These are phyloP conservation scores for Coemansia erecta DNA, from an alignment of 192 early-diverging fungal species.

Conservation along the genomic window DNA sequence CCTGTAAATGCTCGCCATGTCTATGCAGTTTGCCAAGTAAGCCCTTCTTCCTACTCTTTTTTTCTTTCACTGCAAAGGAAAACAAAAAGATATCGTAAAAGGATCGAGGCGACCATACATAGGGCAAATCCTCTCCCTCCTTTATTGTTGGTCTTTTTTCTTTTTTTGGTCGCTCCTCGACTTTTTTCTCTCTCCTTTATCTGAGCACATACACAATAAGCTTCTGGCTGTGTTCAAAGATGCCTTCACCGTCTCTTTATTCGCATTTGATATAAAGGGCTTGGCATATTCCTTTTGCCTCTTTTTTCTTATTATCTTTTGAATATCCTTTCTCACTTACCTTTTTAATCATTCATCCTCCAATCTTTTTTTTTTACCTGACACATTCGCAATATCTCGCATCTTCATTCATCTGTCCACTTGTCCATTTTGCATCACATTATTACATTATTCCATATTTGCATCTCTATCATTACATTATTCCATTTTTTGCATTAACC, in stretches of 20 bases:
- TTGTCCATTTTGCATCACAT: not conserved
- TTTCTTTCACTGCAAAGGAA: slow-evolving; percentile 2
- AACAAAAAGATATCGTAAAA: not conserved
- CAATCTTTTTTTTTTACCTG: slow-evolving; percentile 8
- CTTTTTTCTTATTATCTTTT: not conserved
- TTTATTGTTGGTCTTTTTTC: no score
- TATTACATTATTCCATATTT: not conserved
- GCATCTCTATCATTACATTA: not conserved
- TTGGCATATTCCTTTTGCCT: no score
- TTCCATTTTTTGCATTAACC: not conserved
- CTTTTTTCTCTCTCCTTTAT: not conserved
- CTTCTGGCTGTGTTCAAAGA: no score
- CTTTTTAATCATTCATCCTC: slow-evolving; percentile 5
- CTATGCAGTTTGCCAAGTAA: not conserved
- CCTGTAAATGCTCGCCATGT: no score
- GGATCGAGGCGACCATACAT: no score
- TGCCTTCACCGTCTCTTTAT: no score
- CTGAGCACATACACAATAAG: no score
- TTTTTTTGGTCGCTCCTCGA: no score
- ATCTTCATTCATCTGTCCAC: slow-evolving; percentile 5
- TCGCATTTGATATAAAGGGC: no score
- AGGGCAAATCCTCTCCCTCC: no score
- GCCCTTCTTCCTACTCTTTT: not conserved
- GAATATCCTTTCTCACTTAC: slow-evolving; percentile 5
- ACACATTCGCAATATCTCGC: not conserved